A percentile compares a stretch with the other conserved stretches of the same genome.
Conservation (phyloP, 441 rosid genomes). For the Erodium moschatum region DNA sequence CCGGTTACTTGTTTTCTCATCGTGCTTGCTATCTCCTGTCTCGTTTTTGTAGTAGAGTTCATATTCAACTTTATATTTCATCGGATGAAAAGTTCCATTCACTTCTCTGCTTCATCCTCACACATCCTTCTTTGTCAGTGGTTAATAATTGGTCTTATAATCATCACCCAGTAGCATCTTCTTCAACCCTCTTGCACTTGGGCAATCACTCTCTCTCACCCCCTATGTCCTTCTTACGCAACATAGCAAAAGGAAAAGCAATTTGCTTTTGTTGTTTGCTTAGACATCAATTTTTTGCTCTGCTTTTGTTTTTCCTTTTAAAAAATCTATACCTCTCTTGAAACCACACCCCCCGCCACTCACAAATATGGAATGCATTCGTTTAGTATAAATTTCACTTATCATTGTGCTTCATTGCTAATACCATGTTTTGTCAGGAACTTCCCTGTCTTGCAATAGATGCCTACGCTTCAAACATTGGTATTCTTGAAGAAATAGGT, state of each 20-base stretch:
- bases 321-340: not conserved
- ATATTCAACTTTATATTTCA: too few species aligned
- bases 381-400: not conserved
- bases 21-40: too few species aligned
- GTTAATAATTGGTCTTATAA: too few species aligned
- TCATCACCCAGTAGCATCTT: not conserved
- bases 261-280: not conserved
- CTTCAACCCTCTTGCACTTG: not conserved
- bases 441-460: not conserved
- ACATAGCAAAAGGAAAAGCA: not conserved
- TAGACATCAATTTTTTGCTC: not conserved
- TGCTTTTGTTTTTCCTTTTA: not conserved
- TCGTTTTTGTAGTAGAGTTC: too few species aligned
- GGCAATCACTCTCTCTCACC: not conserved
- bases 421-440: not conserved
- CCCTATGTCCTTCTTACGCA: not conserved
- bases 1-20: too few species aligned
- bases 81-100: too few species aligned
- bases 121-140: too few species aligned
- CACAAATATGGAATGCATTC: not conserved
- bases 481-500: conserved; percentile 16
- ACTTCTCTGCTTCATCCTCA: too few species aligned
- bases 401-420: not conserved
- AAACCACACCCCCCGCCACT: not conserved
- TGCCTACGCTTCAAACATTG: not conserved